phyloP scores from a whole-genome alignment of 2,329 filamentous ascomycete species.

The Paracoccidioides brasiliensis region DNA sequence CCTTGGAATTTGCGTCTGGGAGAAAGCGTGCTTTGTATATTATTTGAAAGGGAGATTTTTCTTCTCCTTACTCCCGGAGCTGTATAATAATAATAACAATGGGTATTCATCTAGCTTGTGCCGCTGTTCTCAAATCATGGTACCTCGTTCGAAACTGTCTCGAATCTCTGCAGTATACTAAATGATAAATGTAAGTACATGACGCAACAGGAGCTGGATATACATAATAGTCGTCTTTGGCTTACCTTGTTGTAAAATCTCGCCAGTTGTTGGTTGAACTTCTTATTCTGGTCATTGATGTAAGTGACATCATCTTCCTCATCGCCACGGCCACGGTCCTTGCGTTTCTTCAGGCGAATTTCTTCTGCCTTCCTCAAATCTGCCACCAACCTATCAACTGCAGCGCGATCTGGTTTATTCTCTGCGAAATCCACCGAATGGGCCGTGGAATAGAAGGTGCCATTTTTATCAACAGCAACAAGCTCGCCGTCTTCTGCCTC shows the following conservation, averaged over 20 bases:
- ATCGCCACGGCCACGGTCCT: slow-evolving; percentile 64
- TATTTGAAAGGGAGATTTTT: neutral
- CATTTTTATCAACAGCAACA: slow-evolving; percentile 83
- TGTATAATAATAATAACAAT: slow-evolving; percentile 5
- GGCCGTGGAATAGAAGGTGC: slow-evolving; percentile 78
- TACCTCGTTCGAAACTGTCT: slow-evolving; percentile 94
- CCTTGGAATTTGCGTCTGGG: neutral
- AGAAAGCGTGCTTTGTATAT: neutral
- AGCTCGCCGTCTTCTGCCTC: slow-evolving; percentile 93
- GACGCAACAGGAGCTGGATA: neutral
- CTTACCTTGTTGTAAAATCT: slow-evolving; percentile 85
- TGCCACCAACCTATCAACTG: slow-evolving; percentile 73
- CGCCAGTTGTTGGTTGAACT: slow-evolving; percentile 95
- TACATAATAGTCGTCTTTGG: slow-evolving; percentile 7
- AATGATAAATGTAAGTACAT: slow-evolving; percentile 5
- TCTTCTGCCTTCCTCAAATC: slow-evolving; percentile 86
- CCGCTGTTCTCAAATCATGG: slow-evolving; percentile 57
- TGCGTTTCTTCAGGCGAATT: slow-evolving; percentile 69
- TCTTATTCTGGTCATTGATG: slow-evolving; percentile 99
- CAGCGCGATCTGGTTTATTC: slow-evolving; percentile 75
- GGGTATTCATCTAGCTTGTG: slow-evolving; percentile 3
- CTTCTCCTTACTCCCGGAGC: neutral
- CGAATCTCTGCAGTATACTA: slow-evolving; percentile 88
- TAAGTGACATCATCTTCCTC: slow-evolving; percentile 90
- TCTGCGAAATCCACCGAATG: slow-evolving; percentile 70